Evolutionary conservation across 2,329 filamentous ascomycete genomes (phyloP), one percentile per base, ranked within the genome.

Genomic region (Penicillium occitanis): DNA sequence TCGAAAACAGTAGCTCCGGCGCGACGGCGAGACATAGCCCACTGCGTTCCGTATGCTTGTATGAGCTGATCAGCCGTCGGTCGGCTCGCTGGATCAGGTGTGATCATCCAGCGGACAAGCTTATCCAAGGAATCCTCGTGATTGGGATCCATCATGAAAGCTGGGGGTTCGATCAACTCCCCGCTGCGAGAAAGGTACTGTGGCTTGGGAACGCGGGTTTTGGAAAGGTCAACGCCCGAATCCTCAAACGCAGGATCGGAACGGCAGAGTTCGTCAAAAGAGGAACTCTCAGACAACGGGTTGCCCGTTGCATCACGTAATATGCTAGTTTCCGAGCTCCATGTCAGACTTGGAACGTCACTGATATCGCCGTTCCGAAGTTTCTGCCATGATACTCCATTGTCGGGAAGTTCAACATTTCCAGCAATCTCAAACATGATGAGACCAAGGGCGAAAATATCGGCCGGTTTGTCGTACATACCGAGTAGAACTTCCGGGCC

Each of bases 1-100:
- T 99, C 95, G 72, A 91, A 99, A 63, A 99, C 89, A 0, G 93
- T 97, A n/a, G 95, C 95, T 53, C 93, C 91, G 11, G 93, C 91
- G 64, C 90, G 88, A 64, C 93, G 88, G 68, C 93, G 88, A 61
- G 83, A 81, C 64, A 88, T 86, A 37, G 96, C 90, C 91, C 95
- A 99, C 68, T 85, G 86, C 62, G 97, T 85, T 28, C 92, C 92
- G 59, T 89, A 87, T 1, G 89, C 86, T 55, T 86, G 80, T 57
- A 97, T 85, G 11, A 99, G 80, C 69, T 96, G 86, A 62, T 90
- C 85, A 28, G 92, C 86, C 1, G 85, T 86, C 4, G 94, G 95
- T 63, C 95, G 90, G 60, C 88, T 82, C 13, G 81, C 78, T 0
- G 93, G 92, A 58, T 91, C 84, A 5, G 91, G 90, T 11, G 86